phyloP scores from a whole-genome alignment of 2,329 filamentous ascomycete species.

The Penicillium palitans region DNA sequence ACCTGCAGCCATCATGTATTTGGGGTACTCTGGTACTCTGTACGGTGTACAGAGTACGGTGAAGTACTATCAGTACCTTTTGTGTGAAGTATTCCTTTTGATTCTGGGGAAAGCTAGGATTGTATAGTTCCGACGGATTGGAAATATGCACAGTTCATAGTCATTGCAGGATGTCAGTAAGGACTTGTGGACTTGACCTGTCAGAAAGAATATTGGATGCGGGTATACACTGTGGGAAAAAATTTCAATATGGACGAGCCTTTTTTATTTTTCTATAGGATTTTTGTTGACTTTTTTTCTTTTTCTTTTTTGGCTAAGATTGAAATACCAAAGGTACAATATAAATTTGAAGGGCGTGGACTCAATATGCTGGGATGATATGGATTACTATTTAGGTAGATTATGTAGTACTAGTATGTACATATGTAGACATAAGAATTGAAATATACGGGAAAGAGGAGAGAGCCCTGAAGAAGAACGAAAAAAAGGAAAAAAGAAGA shows the following conservation, averaged over 20 bases:
- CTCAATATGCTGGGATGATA: not conserved
- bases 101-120: slow-evolving; percentile 10
- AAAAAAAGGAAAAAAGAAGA: not conserved
- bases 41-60: not conserved
- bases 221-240: slow-evolving; percentile 5
- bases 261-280: not conserved
- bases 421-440: not conserved
- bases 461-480: not conserved
- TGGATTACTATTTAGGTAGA: not conserved
- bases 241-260: slow-evolving; percentile 14
- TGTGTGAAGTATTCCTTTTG: not conserved
- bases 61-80: not conserved
- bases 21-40: not conserved
- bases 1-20: slow-evolving; percentile 7
- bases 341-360: no score
- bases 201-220: slow-evolving; percentile 5
- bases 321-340: no score
- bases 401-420: no score
- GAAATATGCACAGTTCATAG: not conserved
- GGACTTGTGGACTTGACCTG: slow-evolving; percentile 8
- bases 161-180: slow-evolving; percentile 1
- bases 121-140: not conserved
- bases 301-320: no score
- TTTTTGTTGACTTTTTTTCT: no score
- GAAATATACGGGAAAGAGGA: no score